Percentiles rank a stretch among this genome's conserved stretches.
Conservation (phyloP, 306 rosid species). For the Castanea mollissima region DNA sequence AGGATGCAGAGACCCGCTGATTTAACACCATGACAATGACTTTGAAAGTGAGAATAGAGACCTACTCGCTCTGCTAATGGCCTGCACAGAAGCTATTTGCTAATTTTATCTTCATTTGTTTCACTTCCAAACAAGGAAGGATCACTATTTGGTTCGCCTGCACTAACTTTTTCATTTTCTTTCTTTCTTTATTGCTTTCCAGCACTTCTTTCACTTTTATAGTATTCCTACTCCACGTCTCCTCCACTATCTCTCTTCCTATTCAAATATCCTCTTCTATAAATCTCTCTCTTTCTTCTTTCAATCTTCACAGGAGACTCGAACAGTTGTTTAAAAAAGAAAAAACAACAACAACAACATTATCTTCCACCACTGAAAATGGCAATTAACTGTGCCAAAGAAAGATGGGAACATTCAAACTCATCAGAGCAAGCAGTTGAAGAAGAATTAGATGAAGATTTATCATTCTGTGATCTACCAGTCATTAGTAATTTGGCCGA, state of each 20-base stretch:
- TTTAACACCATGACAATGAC: slow-evolving; percentile 2
- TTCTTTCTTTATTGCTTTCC: slow-evolving; percentile 27
- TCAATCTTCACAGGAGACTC: neutral
- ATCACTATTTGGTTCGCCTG: slow-evolving; percentile 27
- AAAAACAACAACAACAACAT: neutral
- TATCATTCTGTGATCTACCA: slow-evolving; percentile 78
- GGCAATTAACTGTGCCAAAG: slow-evolving; percentile 31
- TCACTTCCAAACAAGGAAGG: slow-evolving; percentile 39
- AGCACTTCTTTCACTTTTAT: slow-evolving; percentile 24
- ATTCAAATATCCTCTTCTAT: slow-evolving; percentile 13
- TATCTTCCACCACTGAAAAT: slow-evolving; percentile 27
- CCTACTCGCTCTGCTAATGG: slow-evolving; percentile 21
- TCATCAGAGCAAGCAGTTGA: slow-evolving; percentile 9
- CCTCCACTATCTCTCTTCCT: slow-evolving; percentile 11
- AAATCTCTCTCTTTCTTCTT: slow-evolving; percentile 20
- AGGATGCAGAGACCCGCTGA: slow-evolving; percentile 15
- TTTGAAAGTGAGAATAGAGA: slow-evolving; percentile 30
- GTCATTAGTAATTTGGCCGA: slow-evolving; percentile 12
- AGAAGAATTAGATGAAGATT: slow-evolving; percentile 54
- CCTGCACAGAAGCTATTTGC: slow-evolving; percentile 24
- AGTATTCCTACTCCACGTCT: slow-evolving; percentile 36
- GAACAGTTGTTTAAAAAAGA: slow-evolving; percentile 14
- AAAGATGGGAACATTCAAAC: slow-evolving; percentile 11
- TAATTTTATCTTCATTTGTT: slow-evolving; percentile 15
- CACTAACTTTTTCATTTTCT: slow-evolving; percentile 4